Conservation (phyloP, 2,329 filamentous ascomycete genomes). For the Sporothrix curviconia region DNA sequence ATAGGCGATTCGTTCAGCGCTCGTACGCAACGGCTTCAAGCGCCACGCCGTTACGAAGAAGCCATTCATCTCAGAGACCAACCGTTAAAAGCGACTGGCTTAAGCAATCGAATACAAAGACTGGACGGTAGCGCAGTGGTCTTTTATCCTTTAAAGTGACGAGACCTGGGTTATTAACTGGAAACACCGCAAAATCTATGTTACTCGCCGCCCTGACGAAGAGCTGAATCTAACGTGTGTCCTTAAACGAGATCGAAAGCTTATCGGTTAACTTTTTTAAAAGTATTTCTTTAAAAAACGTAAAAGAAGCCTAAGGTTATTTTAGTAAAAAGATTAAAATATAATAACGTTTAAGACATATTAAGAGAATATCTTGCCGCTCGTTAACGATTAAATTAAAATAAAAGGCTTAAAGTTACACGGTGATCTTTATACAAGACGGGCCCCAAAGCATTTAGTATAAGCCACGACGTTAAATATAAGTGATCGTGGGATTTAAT, state of each 20-base stretch:
- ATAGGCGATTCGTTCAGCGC: conserved; percentile 12
- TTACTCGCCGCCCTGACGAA: too few species aligned
- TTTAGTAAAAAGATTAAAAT: conserved; percentile 29
- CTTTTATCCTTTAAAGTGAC: conserved; percentile 19
- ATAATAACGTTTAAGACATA: conserved; percentile 24
- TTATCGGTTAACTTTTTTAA: conserved; percentile 27
- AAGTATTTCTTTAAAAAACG: conserved; percentile 22
- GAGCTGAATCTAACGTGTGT: conserved; percentile 22
- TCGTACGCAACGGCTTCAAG: conserved; percentile 6
- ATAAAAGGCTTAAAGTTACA: neutral
- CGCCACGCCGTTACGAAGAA: conserved; percentile 4
- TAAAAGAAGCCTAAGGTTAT: conserved; percentile 21
- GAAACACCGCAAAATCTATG: too few species aligned
- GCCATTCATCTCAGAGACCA: conserved; percentile 14
- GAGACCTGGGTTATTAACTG: conserved; percentile 20
- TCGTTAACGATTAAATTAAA: conserved; percentile 13
- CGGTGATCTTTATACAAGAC: too few species aligned
- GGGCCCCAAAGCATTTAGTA: neutral
- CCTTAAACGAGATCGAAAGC: conserved; percentile 20
- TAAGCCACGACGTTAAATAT: neutral
- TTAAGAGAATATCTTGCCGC: conserved; percentile 17
- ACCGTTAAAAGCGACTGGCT: conserved; percentile 3
- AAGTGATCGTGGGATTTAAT: conserved; percentile 5
- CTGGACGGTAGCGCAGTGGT: conserved; percentile 11
- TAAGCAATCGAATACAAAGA: conserved; percentile 2